Evolutionary conservation across 768 basidiomycete genomes (phyloP), one percentile per base, ranked within the genome.

Genomic region (Mycena polygramma): DNA sequence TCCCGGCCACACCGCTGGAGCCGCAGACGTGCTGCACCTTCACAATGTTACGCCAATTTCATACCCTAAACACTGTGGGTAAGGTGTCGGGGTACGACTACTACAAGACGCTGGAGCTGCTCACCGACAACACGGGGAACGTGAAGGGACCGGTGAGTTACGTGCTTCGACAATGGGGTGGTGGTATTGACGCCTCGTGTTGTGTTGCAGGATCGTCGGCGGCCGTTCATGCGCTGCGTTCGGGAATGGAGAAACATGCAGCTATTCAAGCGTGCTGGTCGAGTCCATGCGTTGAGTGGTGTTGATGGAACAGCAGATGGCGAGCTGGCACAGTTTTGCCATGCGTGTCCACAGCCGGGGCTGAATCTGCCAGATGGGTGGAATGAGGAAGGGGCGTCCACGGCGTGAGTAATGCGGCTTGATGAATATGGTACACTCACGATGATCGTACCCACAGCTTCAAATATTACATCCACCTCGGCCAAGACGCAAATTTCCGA

Each of bases 11-110:
- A 0, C 45, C 63, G 2, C 26, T 43, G 4, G 66, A 76, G 13
- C 82, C 83, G 0, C 53, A 70, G 22, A 78, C 80, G 0, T 79
- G 73, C 0, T 74, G 77, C 2, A 84, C 81, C 0, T 80, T 83
- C 57, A 24, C 43, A 0, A 65, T 78, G 8, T 71, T 83, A 0
- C 60, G 79, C 11, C 60, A 68, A 4, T 83, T 81, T 43, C 82
- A 85, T 14, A 14, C 80, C 2, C 66, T 82, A 75, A 1, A 80
- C 78, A 0, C 71, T 55, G 0, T 81, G 73, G 54, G 54, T 4
- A 55, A 55, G 10, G 54, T 55, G 0, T 55, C 54, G 1, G 54
- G 54, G 2, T 55, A 55, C 14, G 54, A 55, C 10, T 55, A 55
- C 19, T 37, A 55, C 10, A 1, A 30, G 14, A 37, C 54, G 19